Percentiles rank a stretch among this genome's conserved stretches.
phyloP scores from a whole-genome alignment of 208 protist species.

The Acanthamoeba divionensis region DNA sequence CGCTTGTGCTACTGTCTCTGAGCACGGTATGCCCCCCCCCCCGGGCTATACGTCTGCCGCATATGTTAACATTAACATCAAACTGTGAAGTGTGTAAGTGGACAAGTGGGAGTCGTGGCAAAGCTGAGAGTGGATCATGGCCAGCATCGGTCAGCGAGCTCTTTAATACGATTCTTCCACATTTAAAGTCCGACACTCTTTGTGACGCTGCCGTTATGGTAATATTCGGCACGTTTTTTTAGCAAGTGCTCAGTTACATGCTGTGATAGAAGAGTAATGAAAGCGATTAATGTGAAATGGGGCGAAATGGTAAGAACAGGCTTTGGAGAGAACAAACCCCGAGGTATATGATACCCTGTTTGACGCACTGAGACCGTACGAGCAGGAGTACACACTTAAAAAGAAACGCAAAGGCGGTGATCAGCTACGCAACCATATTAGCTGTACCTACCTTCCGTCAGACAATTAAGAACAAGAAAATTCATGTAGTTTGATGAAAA shows the following conservation, averaged over 20 bases:
- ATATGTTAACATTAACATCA: too few relatives aligned
- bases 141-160: neutral
- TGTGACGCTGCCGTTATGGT: neutral
- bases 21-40: neutral
- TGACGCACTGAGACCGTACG: neutral
- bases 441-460: neutral
- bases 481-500: too few relatives aligned
- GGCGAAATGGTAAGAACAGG: neutral
- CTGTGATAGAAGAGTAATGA: too few relatives aligned
- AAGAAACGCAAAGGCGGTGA: neutral
- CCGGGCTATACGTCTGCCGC: too few relatives aligned
- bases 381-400: neutral
- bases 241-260: too few relatives aligned
- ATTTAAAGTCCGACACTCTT: constrained; percentile 18
- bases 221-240: too few relatives aligned
- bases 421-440: constrained; percentile 14
- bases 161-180: constrained; percentile 4
- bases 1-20: constrained; percentile 4
- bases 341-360: neutral
- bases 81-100: neutral
- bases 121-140: neutral
- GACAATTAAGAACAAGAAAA: too few relatives aligned
- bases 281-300: too few relatives aligned
- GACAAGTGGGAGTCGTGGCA: neutral
- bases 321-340: neutral